phyloP scores from a whole-genome alignment of 2,329 filamentous ascomycete species.

The Teratosphaeria zuluensis region DNA sequence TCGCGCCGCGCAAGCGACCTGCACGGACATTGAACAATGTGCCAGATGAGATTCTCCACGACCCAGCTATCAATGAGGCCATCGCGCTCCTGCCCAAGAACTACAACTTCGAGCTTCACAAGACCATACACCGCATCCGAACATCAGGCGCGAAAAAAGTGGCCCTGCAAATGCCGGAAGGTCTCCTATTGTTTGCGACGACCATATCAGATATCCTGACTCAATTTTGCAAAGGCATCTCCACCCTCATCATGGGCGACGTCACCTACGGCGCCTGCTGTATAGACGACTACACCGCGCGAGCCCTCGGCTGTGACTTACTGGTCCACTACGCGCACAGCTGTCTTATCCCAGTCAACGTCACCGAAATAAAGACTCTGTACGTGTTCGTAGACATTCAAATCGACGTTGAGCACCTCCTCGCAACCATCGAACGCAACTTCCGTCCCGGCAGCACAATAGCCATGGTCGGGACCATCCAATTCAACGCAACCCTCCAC shows the following conservation, averaged over 20 bases:
- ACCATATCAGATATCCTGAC: conserved; percentile 95
- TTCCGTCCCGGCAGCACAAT: conserved; percentile 78
- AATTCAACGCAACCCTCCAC: conserved; percentile 96
- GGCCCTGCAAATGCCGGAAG: conserved; percentile 95
- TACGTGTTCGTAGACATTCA: conserved; percentile 98
- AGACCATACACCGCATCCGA: conserved; percentile 91
- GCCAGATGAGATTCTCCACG: conserved; percentile 73
- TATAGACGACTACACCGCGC: conserved; percentile 94
- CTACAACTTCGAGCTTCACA: conserved; percentile 97
- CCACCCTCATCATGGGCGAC: conserved; percentile 97
- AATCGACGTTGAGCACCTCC: conserved; percentile 80
- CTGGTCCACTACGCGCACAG: conserved; percentile 96
- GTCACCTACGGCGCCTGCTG: conserved; percentile 98
- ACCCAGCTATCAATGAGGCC: conserved; percentile 76
- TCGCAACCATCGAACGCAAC: conserved; percentile 80
- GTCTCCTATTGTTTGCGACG: conserved; percentile 86
- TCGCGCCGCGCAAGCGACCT: conserved; percentile 59
- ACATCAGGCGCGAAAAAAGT: conserved; percentile 69
- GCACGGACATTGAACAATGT: conserved; percentile 85
- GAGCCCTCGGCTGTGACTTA: conserved; percentile 86
- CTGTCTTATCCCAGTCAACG: conserved; percentile 89
- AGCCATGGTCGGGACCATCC: conserved; percentile 91
- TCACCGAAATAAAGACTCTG: conserved; percentile 92
- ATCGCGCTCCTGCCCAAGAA: conserved; percentile 83
- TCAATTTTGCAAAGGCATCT: conserved; percentile 82